Evolutionary conservation across 441 rosid species (phyloP), one percentile per base, ranked within the genome.

Genomic region (Adansonia grandidieri): DNA sequence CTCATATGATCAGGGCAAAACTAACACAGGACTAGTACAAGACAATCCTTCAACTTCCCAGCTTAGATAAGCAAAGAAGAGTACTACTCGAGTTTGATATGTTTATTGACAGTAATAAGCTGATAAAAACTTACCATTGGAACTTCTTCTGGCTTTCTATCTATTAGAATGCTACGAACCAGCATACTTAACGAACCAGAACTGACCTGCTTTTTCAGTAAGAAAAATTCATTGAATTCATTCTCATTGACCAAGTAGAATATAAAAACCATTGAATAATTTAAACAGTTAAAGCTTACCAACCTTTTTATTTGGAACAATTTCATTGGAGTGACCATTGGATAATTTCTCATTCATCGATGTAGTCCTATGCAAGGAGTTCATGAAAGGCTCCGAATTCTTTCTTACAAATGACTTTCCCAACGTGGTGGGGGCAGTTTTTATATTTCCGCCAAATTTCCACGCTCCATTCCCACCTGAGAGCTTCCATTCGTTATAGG

Each of bases 401-500:
- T 94, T 96, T 40, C 97, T 88, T n/a, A 93, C 85, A 83, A 94
- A 91, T 10, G 92, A 73, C 81, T 96, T 96, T 22, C 78, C 84
- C 37, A 93, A 74, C 1, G 90, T 69, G 45, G 87, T 60, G 70
- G 95, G 66, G 50, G 85, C 53, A 73, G 97, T 86, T 86, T 93
- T 96, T 53, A 89, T 71, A 81, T 78, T 91, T 81, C 98, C 98
- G 32, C 97, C 94, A 80, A 93, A 96, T 76, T 96, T 96, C 99
- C 99, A 96, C 45, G 86, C 86, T 78, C 99, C 98, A 82, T 77
- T 82, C 51, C 95, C 97, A 76, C 99, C 99, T 0, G 87, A 74
- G 77, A 90, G 97, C 82, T 93, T 96, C 99, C 99, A 96, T 44
- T 96, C 96, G 51, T 83, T 75, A 78, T 91, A 96, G 22, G 99